phyloP scores from a whole-genome alignment of 495 filamentous ascomycete genomes.

The Cercophora scortea region DNA sequence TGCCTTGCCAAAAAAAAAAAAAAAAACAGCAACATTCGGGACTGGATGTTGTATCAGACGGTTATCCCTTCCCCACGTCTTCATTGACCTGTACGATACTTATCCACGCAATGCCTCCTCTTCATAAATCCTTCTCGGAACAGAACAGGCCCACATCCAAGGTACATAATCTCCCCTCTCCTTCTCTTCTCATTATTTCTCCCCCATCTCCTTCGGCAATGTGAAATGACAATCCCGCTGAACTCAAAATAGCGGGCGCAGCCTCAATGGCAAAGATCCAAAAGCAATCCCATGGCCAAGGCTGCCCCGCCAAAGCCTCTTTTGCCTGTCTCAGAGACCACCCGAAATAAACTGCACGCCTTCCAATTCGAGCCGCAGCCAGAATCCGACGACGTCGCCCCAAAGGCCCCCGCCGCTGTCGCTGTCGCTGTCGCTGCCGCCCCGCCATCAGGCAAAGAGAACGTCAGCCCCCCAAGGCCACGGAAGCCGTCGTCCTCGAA shows the following conservation, averaged over 20 bases:
- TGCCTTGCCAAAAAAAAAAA: no score
- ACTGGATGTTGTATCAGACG: not conserved
- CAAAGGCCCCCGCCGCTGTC: no score
- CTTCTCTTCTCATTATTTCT: not conserved
- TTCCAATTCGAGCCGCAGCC: conserved; percentile 33
- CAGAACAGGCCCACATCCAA: conserved; percentile 19
- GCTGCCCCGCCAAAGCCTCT: conserved; percentile 18
- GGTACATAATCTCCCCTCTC: conserved; percentile 10
- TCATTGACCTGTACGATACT: no score
- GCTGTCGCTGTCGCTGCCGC: no score
- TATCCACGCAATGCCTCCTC: conserved; percentile 18
- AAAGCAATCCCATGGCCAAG: conserved; percentile 33
- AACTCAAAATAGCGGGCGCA: conserved; percentile 11
- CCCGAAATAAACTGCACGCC: conserved; percentile 42
- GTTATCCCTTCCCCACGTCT: no score
- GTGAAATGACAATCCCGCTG: not conserved
- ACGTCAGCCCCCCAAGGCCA: not conserved
- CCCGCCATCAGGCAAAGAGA: conserved; percentile 5
- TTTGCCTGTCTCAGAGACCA: conserved; percentile 37
- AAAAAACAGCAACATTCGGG: not conserved
- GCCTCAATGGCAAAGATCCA: conserved; percentile 41
- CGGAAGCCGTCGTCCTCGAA: conserved; percentile 7
- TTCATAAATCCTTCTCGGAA: conserved; percentile 46
- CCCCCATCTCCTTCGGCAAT: not conserved
- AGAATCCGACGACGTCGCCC: not conserved